Base-by-base conservation (phyloP, 495 filamentous ascomycete species). In the Penicillium maclennaniae region DNA sequence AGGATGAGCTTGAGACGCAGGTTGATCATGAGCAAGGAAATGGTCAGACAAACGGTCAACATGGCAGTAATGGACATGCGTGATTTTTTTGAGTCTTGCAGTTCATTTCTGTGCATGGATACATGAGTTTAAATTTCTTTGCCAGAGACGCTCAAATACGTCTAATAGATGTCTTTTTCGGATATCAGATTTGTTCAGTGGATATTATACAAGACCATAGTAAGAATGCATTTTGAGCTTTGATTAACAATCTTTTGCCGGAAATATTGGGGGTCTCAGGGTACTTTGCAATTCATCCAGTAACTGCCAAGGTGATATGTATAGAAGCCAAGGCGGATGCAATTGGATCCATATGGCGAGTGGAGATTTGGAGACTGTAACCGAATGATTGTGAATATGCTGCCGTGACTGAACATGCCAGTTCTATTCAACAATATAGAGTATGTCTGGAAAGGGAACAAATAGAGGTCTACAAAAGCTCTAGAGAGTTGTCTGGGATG, bases 1-100 rank as follows among this genome's bases (percentile, higher is more conserved):
- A 83, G 44, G 82, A 85, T 67, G 83, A 87, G 63, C 77, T 85
- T 50, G 80, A 82, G 62, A 73, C 80, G 26, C 73, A 77, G 63
- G 67, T 56, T 4, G 72, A 73, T 4, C 54, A 53, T 16, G 56
- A 62, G 41, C 71, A 72, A 2, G 23, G 23, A 23, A 23, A 23
- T 23, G 5, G 23, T 2, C 2, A 23, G 2, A 5, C 2, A 23
- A 23, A 23, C 59, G 69, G 66, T 5, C 60, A 65, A 9, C 14
- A 10, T 59, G 36, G 26, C 9, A 42, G 40, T 7, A 55, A 55
- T 39, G 43, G 38, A 12, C 44, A 53, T 27, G 31, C 26, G 15
- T 56, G 20, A 48, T 48, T 26, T 27, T 43, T 7, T 8, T 8
- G 27, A 7, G 7, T n/a, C 28, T 47, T 23, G 20, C 44, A 47